A percentile compares a stretch with the other conserved stretches of the same genome.
Evolutionary conservation across 2,329 filamentous ascomycete species (phyloP).

Genomic region (Aciculosporium take): DNA sequence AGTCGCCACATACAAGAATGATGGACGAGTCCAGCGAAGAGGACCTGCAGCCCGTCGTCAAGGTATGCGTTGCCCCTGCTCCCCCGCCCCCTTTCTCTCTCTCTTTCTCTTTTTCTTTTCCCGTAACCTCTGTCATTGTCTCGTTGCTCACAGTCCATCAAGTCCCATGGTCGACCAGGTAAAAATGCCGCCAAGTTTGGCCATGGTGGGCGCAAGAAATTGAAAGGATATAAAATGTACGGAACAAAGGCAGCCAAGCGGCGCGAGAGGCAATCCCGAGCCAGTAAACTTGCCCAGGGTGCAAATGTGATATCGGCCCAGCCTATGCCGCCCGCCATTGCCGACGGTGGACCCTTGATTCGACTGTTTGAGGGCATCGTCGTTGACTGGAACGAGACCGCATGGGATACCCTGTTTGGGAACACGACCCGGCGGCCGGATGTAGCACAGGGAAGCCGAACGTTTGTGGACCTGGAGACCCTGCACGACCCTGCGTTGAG

Average conservation of each 20-base stretch:
- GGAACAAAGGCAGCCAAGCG: slow-evolving; percentile 36
- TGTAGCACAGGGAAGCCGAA: slow-evolving; percentile 44
- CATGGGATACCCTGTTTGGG: slow-evolving; percentile 57
- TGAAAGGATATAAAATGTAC: slow-evolving; percentile 30
- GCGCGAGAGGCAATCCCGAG: slow-evolving; percentile 27
- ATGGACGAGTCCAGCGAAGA: slow-evolving; percentile 44
- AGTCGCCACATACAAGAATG: slow-evolving; percentile 36
- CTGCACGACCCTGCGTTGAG: slow-evolving; percentile 51
- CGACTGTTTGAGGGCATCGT: slow-evolving; percentile 73
- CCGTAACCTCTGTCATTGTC: neutral
- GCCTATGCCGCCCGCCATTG: slow-evolving; percentile 23
- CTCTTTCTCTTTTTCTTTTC: neutral
- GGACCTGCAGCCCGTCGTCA: slow-evolving; percentile 19
- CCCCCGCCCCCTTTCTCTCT: neutral
- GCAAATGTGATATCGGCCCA: slow-evolving; percentile 18
- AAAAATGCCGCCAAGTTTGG: slow-evolving; percentile 14
- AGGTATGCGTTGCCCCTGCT: slow-evolving; percentile 12
- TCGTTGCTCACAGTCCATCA: neutral
- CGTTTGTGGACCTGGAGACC: slow-evolving; percentile 37
- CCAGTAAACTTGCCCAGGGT: slow-evolving; percentile 24
- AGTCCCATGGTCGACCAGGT: slow-evolving; percentile 10
- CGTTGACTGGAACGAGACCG: slow-evolving; percentile 67
- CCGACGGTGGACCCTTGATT: slow-evolving; percentile 49
- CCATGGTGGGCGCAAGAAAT: slow-evolving; percentile 30
- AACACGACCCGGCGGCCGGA: slow-evolving; percentile 17